phyloP scores from a whole-genome alignment of 2,329 filamentous ascomycete species.

The Cercospora zeae-maydis region DNA sequence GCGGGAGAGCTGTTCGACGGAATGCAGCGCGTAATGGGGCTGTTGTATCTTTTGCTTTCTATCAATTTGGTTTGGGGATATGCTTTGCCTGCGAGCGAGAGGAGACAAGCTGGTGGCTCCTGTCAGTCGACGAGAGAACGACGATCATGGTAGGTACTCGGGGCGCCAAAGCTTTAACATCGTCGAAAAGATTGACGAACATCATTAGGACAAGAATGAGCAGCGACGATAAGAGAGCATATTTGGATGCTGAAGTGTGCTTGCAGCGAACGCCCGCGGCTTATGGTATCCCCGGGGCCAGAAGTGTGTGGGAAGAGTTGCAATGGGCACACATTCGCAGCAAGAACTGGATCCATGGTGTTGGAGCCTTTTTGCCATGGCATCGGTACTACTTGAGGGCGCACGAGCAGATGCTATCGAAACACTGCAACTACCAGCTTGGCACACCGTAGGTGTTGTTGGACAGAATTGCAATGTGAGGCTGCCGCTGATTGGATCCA shows the following conservation, averaged over 20 bases:
- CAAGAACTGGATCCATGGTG: slow-evolving; percentile 26
- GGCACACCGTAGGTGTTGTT: slow-evolving; percentile 18
- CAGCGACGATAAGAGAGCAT: slow-evolving; percentile 19
- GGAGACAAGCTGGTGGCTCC: slow-evolving; percentile 4
- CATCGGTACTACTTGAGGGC: slow-evolving; percentile 25
- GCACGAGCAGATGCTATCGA: slow-evolving; percentile 20
- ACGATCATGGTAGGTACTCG: slow-evolving; percentile 15
- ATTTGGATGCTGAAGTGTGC: slow-evolving; percentile 22
- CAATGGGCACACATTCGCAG: slow-evolving; percentile 25
- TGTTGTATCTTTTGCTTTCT: background rate
- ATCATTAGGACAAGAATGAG: slow-evolving; percentile 16
- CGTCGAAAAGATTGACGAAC: background rate
- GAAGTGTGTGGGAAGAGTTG: slow-evolving; percentile 24
- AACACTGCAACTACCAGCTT: slow-evolving; percentile 21
- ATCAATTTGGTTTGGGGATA: background rate
- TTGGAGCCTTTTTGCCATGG: slow-evolving; percentile 24
- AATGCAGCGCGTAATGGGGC: background rate
- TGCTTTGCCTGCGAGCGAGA: slow-evolving; percentile 1
- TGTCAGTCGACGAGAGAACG: slow-evolving; percentile 12
- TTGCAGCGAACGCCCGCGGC: slow-evolving; percentile 20
- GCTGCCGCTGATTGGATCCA: background rate
- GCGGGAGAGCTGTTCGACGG: background rate
- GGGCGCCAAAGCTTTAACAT: background rate
- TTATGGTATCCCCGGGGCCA: slow-evolving; percentile 22
- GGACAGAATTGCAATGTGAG: background rate